Percentiles rank a stretch among this genome's conserved stretches.
phyloP scores from a whole-genome alignment of 176 grass and related monocot species.

The Oryza meyeriana region DNA sequence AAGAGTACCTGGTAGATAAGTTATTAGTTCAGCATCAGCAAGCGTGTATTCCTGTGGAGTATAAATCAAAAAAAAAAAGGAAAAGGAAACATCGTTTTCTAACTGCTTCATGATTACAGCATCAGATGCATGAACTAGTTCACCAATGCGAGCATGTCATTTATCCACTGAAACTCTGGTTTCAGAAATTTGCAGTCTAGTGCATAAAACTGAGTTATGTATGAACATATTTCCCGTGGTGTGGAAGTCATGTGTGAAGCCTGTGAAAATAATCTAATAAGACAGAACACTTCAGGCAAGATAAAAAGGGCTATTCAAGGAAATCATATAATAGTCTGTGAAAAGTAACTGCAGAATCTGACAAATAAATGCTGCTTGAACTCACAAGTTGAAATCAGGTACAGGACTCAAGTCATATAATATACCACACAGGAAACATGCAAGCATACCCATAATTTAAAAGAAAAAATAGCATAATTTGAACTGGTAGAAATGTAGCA shows the following conservation, averaged over 20 bases:
- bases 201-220: neutral
- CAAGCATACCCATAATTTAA: neutral
- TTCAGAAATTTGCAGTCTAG: neutral
- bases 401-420: neutral
- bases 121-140: slow-evolving; percentile 2
- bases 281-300: neutral
- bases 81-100: neutral
- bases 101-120: neutral
- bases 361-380: neutral
- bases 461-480: neutral
- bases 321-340: neutral
- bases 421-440: neutral
- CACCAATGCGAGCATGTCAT: neutral
- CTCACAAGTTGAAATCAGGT: neutral
- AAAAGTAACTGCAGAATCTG: neutral
- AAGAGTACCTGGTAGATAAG: slow-evolving; percentile 74
- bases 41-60: neutral
- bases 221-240: neutral
- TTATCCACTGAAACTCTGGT: neutral
- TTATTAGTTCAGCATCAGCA: slow-evolving; percentile 17
- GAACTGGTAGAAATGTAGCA: neutral
- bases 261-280: neutral
- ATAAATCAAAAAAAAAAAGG: neutral
- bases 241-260: neutral
- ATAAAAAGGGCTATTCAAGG: neutral